Evolutionary conservation across 1,284 basidiomycete species (phyloP), one percentile per base, ranked within the genome.

Genomic region (Somion occarium): DNA sequence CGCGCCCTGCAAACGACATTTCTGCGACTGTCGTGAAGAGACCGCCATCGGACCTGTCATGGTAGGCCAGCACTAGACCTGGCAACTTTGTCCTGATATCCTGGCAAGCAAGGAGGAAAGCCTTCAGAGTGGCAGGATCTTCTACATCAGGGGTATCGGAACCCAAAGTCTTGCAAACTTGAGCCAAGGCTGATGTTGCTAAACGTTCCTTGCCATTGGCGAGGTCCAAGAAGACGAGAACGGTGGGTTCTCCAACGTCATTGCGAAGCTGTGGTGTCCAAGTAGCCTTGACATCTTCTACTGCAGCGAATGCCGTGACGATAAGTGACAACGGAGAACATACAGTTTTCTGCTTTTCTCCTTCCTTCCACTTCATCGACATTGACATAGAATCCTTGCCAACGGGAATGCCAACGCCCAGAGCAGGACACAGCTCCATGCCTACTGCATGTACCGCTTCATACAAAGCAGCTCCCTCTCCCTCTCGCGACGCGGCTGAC

Each of bases 371-470:
- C 61, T 86, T 89, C 96, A 98, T 99, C 54, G 91, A 89, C 96
- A 99, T 99, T 27, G 92, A 95, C 97, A 99, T 98, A 2, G 94
- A 98, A 69, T 99, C 96, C 72, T 99, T 99, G 26, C 97, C 96
- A 30, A 99, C 96, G 0, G 96, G 97, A 48, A 99, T 93, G 22
- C 93, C 90, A 20, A 99, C 75, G 11, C 96, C 95, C 12, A 99
- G 80, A 20, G 83, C 83, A n/a, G 96, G 95, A 68, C 97, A 99
- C 11, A 99, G 75, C 55, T 97, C 93, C 74, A 96, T 79, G 9
- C 97, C 96, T 45, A 99, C 82, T 2, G 97, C 93, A 56, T 88
- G 73, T 4, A 98, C 97, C 18, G 95, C 96, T 56, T 91, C 91
- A 71, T 97, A 99, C 49, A 99, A 76, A 19, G 82, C 85, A 1